Evolutionary conservation across 495 filamentous ascomycete species (phyloP).

Genomic region (Darksidea phi): DNA sequence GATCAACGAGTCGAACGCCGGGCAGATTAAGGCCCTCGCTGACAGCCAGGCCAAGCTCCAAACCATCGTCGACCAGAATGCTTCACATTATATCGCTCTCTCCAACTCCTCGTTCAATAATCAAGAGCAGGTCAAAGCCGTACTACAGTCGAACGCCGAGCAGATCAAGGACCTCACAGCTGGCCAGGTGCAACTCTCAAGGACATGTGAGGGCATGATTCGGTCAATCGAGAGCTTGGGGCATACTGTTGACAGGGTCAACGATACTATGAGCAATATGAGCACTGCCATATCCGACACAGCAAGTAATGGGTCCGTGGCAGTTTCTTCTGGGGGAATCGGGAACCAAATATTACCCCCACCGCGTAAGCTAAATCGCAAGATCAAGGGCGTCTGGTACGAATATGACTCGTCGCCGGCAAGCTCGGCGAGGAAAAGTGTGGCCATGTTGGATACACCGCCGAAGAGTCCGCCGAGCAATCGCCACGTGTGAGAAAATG

Average conservation of each 20-base stretch:
- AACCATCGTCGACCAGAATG: constrained; percentile 14
- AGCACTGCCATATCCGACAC: background rate
- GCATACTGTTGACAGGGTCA: constrained; percentile 2
- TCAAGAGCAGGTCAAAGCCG: constrained; percentile 15
- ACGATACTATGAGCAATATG: background rate
- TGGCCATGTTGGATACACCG: constrained; percentile 6
- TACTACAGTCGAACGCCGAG: constrained; percentile 12
- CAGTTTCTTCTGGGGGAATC: constrained; percentile 1
- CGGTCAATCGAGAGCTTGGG: constrained; percentile 15
- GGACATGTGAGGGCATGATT: constrained; percentile 20
- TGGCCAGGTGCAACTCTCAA: constrained; percentile 5
- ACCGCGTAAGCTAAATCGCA: constrained; percentile 26
- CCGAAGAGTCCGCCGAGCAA: constrained; percentile 21
- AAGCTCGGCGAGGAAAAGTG: background rate
- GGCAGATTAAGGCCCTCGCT: constrained; percentile 32
- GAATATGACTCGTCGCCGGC: constrained; percentile 18
- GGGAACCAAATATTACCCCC: constrained; percentile 17
- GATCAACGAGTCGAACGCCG: constrained; percentile 27
- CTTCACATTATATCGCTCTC: constrained; percentile 26
- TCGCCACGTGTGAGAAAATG: background rate
- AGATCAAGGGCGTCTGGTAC: constrained; percentile 30
- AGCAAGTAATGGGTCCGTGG: background rate
- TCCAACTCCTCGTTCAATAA: constrained; percentile 21
- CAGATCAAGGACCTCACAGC: constrained; percentile 17
- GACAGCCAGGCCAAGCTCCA: constrained; percentile 24